Conservation (phyloP, 2,329 filamentous ascomycete genomes). For the Cercospora nicotianae region DNA sequence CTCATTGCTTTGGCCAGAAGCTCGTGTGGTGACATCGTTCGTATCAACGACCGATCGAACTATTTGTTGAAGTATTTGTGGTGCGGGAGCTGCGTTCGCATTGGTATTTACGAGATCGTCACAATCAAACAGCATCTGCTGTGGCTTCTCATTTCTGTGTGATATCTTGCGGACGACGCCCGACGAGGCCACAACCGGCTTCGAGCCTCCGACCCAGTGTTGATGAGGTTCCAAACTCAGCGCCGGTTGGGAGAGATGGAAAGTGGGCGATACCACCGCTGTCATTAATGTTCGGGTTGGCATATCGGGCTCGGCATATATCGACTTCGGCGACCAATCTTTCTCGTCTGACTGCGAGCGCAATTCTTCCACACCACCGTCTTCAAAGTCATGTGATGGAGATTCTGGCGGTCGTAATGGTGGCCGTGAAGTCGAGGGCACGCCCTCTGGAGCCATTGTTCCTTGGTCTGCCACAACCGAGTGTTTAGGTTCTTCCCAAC, state of each 20-base stretch:
- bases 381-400: neutral
- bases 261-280: slow-evolving; percentile 28
- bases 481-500: neutral
- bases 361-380: neutral
- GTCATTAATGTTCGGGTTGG: slow-evolving; percentile 1
- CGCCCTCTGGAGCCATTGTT: neutral
- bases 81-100: neutral
- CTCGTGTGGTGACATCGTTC: neutral
- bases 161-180: neutral
- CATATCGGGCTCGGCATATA: slow-evolving; percentile 23
- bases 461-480: neutral
- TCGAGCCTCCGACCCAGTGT: neutral
- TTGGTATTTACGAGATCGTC: neutral
- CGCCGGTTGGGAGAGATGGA: slow-evolving; percentile 18
- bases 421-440: neutral
- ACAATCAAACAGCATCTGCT: neutral
- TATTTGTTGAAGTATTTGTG: neutral
- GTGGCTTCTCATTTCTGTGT: neutral
- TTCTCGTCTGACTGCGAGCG: neutral
- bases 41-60: neutral
- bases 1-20: neutral
- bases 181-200: neutral
- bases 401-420: neutral
- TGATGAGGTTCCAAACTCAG: neutral
- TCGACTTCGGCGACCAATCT: neutral